Evolutionary conservation across 805 yeast genomes (phyloP), one percentile per base, ranked within the genome.

Genomic region (Crinitomyces ghanaensis): DNA sequence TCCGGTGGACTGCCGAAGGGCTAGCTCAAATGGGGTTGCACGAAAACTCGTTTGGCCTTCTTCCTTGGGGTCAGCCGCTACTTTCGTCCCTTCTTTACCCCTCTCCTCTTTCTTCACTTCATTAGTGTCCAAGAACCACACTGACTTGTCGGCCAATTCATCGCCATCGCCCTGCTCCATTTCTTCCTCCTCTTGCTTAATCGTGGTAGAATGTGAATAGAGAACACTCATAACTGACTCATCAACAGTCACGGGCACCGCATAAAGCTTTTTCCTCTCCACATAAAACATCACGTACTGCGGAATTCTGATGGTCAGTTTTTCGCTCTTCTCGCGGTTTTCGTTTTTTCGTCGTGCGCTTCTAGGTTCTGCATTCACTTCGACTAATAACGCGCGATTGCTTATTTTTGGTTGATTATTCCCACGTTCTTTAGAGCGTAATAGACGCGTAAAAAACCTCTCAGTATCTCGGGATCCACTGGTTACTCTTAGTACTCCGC

Each of bases 401-500:
- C 19, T 19, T 3, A 33, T 15, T 12, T 17, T 8, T 11, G 33
- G 26, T 7, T 15, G 11, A 4, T 14, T 7, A 4, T 14, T 14
- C n/a, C 21, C n/a, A 8, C 4, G 12, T 9, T 19, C n/a, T 14
- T 15, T 28, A 7, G 19, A 11, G 13, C n/a, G 9, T 21, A 21
- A 21, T 9, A 9, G 9, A 21, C n/a, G 9, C 8, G 30, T 17
- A 31, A 41, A 41, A 31, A 36, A 41, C 31, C 11, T 18, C 21
- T 12, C 19, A 6, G 40, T 38, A 11, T 3, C 8, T 14, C 28
- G 28, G 14, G 29, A 28, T 12, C 15, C 13, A 5, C 35, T 23
- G 21, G 19, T 28, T n/a, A 41, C 40, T 4, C 36, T 33, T 17
- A 41, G 21, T 13, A 28, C 28, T 12, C 37, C 35, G 21, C 45